These are phyloP conservation scores for Salisapilia sapeloensis DNA, from an alignment of 352 stramenopile species.

Conservation along the genomic window DNA sequence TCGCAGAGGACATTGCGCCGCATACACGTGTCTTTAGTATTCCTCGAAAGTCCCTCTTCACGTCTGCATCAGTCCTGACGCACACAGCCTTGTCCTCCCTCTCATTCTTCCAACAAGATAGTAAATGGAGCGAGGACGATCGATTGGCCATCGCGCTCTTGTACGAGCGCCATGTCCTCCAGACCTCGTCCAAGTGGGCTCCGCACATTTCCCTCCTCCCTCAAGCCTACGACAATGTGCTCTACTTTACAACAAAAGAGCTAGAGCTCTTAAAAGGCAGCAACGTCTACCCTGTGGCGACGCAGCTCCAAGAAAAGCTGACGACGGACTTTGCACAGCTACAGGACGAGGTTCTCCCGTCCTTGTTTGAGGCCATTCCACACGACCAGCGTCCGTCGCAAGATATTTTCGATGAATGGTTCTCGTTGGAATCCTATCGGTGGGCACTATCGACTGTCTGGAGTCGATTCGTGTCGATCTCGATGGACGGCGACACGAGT, in stretches of 20 bases:
- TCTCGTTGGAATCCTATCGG: constrained; percentile 58
- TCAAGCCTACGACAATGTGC: constrained; percentile 37
- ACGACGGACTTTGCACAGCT: constrained; percentile 23
- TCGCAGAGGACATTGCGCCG: constrained; percentile 60
- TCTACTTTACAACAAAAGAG: constrained; percentile 37
- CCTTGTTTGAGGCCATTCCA: constrained; percentile 17
- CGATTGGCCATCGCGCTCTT: constrained; percentile 45
- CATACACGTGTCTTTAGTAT: constrained; percentile 55
- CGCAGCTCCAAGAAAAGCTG: constrained; percentile 47
- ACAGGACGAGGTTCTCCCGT: constrained; percentile 16
- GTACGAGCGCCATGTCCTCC: constrained; percentile 41
- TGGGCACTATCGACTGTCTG: constrained; percentile 78
- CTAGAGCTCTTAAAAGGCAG: constrained; percentile 24
- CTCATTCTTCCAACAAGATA: constrained; percentile 22
- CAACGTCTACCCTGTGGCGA: constrained; percentile 42
- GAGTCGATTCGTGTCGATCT: constrained; percentile 68
- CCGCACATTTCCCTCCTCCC: constrained; percentile 49
- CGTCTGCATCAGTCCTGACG: constrained; percentile 17
- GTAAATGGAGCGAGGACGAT: constrained; percentile 36
- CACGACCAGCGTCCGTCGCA: too few species aligned
- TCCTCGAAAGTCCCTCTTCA: constrained; percentile 37
- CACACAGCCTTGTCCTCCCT: constrained; percentile 14
- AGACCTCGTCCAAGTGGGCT: constrained; percentile 29
- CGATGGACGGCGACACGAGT: constrained; percentile 8
- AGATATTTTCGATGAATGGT: constrained; percentile 6